Percentiles rank a stretch among this genome's conserved stretches.
These are phyloP conservation scores for Selaginella tamariscina DNA, from an alignment of 75 land plant species.

Conservation along the genomic window DNA sequence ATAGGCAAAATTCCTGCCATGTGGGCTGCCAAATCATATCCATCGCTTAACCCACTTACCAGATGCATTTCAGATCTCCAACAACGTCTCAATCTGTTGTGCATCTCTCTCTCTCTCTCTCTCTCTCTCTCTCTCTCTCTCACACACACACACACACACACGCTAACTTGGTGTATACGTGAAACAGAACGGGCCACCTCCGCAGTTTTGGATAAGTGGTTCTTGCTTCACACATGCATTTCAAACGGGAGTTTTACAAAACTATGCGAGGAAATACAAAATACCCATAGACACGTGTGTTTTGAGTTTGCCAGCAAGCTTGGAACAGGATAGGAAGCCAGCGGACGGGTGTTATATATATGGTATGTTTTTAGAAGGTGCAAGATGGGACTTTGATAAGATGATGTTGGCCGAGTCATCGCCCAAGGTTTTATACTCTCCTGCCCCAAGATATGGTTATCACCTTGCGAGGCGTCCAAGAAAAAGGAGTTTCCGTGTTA, in stretches of 20 bases:
- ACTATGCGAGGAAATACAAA: slow-evolving; percentile 28
- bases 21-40: slow-evolving; percentile 29
- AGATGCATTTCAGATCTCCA: slow-evolving; percentile 24
- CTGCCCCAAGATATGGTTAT: slow-evolving; percentile 32
- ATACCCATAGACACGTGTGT: slow-evolving; percentile 30
- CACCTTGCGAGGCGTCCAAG: slow-evolving; percentile 17
- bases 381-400: slow-evolving; percentile 25
- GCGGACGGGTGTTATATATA: slow-evolving; percentile 31
- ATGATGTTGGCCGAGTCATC: slow-evolving; percentile 28
- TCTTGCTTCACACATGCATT: slow-evolving; percentile 37
- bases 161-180: slow-evolving; percentile 21
- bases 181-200: slow-evolving; percentile 28
- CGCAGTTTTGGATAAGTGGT: slow-evolving; percentile 34
- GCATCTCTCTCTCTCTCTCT: no score
- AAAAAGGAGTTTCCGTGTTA: slow-evolving; percentile 12
- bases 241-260: slow-evolving; percentile 28
- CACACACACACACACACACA: no score
- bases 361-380: slow-evolving; percentile 35
- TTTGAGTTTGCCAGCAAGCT: slow-evolving; percentile 20
- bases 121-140: no score
- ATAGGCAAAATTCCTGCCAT: slow-evolving; percentile 22
- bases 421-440: slow-evolving; percentile 26
- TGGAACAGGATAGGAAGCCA: slow-evolving; percentile 14
- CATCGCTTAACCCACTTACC: slow-evolving; percentile 29
- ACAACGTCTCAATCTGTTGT: slow-evolving; percentile 24